A percentile compares a stretch with the other conserved stretches of the same genome.
Conservation (phyloP, 179 eudicot species). For the Sideroxylon spinosum region DNA sequence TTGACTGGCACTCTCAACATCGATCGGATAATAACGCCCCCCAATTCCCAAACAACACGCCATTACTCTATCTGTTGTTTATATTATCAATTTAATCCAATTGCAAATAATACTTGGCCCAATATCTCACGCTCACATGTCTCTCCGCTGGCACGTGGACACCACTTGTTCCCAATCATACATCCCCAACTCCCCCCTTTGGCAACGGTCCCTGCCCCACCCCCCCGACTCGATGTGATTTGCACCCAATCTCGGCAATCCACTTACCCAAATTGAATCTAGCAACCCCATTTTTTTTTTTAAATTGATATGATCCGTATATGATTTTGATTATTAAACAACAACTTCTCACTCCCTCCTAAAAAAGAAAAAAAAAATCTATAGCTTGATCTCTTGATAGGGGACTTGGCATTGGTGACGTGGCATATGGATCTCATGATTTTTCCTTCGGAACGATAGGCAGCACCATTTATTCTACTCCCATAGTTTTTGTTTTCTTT, state of each 20-base stretch:
- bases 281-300: not conserved
- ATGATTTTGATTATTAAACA: too few relatives aligned
- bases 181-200: not conserved
- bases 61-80: not conserved
- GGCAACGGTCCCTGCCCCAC: not conserved
- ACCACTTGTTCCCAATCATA: too few relatives aligned
- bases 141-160: too few relatives aligned
- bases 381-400: not conserved
- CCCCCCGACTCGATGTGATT: not conserved
- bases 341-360: too few relatives aligned
- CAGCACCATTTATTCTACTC: too few relatives aligned
- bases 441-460: not conserved
- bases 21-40: not conserved
- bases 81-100: not conserved
- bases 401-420: not conserved
- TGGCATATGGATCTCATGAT: not conserved
- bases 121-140: not conserved
- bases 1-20: not conserved
- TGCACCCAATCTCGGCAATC: not conserved
- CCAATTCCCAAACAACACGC: constrained; percentile 12
- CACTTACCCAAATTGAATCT: not conserved
- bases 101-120: constrained; percentile 7
- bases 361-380: too few relatives aligned
- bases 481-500: too few relatives aligned
- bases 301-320: too few relatives aligned